These are phyloP conservation scores for Suillus variegatus DNA, from an alignment of 768 basidiomycete genomes.

Conservation along the genomic window DNA sequence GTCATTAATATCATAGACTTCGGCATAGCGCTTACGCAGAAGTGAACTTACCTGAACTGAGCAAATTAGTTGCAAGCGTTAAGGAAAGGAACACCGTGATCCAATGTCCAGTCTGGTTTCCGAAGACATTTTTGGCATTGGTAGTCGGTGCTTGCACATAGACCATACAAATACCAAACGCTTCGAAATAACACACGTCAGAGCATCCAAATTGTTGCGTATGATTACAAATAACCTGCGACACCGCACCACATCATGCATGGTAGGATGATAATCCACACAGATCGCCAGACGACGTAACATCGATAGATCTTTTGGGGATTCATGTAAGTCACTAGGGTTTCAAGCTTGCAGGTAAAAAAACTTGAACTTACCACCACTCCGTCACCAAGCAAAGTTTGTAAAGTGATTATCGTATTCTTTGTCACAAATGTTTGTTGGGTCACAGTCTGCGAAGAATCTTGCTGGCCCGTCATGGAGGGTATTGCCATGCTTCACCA, in stretches of 20 bases:
- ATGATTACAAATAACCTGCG: constrained; percentile 2
- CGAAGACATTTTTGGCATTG: constrained; percentile 2
- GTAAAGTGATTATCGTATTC: constrained; percentile 19
- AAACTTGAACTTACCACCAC: constrained; percentile 8
- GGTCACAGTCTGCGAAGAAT: constrained; percentile 23
- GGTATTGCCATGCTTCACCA: constrained; percentile 18
- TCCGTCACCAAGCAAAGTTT: constrained; percentile 14
- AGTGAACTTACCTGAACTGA: not conserved
- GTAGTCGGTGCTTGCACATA: constrained; percentile 3
- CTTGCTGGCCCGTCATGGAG: constrained; percentile 23
- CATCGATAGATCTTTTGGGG: constrained; percentile 17
- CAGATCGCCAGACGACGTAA: constrained; percentile 9
- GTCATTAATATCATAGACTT: not conserved
- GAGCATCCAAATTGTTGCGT: not conserved
- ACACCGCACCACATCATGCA: constrained; percentile 10
- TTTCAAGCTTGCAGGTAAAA: not conserved
- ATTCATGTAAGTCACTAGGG: not conserved
- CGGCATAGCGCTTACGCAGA: not conserved
- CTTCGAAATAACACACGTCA: not conserved
- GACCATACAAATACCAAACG: constrained; percentile 6
- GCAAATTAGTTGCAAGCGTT: constrained; percentile 8
- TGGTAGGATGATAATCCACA: constrained; percentile 11
- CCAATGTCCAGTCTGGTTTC: constrained; percentile 7
- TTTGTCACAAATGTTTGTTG: constrained; percentile 26
- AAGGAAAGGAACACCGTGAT: constrained; percentile 5